Base-by-base conservation (phyloP, 192 early-diverging fungal species). In the Rhizophagus prolifer region DNA sequence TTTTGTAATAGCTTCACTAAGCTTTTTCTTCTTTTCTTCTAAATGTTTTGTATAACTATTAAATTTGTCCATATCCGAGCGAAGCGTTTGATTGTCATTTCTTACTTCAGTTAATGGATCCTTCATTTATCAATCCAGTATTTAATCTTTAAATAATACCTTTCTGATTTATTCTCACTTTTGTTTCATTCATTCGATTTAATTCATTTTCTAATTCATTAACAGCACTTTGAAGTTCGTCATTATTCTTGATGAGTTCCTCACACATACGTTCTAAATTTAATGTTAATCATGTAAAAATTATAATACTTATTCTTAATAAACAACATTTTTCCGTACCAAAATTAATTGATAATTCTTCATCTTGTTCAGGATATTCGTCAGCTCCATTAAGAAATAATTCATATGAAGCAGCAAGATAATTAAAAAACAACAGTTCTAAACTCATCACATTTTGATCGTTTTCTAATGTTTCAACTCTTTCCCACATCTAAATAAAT, bases 371-470 rank as follows among this genome's bases (percentile, higher is more conserved):
- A 6, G 47, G 47, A 54, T 19, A 54, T 54, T 54, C 47, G 16
- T 54, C 47, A 19, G 16, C 47, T 21, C 47, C 47, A 54, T 74
- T 46, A 13, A 64, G 25, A 81, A 91, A 94, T 13, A 86, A 70
- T 3, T 79, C 80, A 71, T 95, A 95, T 12, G 93, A 83, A 73
- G 85, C 79, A 0, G 77, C 82, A 34, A 93, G 70, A 77, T 93
- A 93, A 31, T 92, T 86, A 78, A 91, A 95, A 79, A 92, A 95
- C 31, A 90, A 85, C 28, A 86, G 85, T 64, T 94, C 93, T 38
- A 25, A 25, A 72, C 19, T 59, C 21, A 60, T 47, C 9, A 9
- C 54, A 16, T n/a, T 8, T 13, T 60, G 54, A 58, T 59, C 54
- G n/a, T 6, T 23, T 41, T 72, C 47, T 7, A 59, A 9, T 12